Evolutionary conservation across 140 eudicot genomes (phyloP).

Genomic region (Stevia rebaudiana): DNA sequence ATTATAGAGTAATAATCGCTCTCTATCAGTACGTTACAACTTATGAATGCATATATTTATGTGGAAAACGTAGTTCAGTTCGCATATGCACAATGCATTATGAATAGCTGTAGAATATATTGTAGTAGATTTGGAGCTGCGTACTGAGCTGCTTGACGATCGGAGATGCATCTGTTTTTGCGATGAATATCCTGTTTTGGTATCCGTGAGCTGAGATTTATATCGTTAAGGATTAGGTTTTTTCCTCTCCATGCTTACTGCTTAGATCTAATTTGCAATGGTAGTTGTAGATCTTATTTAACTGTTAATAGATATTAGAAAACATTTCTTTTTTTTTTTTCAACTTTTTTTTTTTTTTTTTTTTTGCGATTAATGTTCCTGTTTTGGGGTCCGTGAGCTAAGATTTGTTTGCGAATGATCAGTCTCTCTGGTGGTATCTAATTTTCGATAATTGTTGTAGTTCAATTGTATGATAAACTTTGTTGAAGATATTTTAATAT

Average conservation of each 20-base stretch:
- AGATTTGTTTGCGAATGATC: background rate
- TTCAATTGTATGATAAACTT: slow-evolving; percentile 3
- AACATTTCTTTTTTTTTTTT: too few species aligned
- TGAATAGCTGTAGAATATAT: background rate
- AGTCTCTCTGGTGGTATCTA: slow-evolving; percentile 21
- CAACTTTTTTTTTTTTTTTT: too few species aligned
- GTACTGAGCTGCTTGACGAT: background rate
- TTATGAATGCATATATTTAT: slow-evolving; percentile 10
- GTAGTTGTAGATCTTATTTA: too few species aligned
- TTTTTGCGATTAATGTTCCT: background rate
- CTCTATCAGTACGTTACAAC: background rate
- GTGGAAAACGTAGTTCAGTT: background rate
- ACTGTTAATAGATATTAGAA: too few species aligned
- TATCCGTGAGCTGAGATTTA: slow-evolving; percentile 13
- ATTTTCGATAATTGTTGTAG: slow-evolving; percentile 16
- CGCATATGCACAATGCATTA: slow-evolving; percentile 9
- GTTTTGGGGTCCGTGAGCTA: background rate
- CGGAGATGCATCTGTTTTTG: background rate
- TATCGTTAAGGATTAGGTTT: background rate
- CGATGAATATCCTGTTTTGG: background rate
- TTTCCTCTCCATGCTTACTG: background rate
- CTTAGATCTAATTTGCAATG: background rate
- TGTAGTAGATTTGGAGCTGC: background rate
- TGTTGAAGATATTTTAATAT: background rate
- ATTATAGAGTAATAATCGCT: background rate